Evolutionary conservation across 2,329 filamentous ascomycete genomes (phyloP), one percentile per base, ranked within the genome.

Genomic region (Colletotrichum coccodes): DNA sequence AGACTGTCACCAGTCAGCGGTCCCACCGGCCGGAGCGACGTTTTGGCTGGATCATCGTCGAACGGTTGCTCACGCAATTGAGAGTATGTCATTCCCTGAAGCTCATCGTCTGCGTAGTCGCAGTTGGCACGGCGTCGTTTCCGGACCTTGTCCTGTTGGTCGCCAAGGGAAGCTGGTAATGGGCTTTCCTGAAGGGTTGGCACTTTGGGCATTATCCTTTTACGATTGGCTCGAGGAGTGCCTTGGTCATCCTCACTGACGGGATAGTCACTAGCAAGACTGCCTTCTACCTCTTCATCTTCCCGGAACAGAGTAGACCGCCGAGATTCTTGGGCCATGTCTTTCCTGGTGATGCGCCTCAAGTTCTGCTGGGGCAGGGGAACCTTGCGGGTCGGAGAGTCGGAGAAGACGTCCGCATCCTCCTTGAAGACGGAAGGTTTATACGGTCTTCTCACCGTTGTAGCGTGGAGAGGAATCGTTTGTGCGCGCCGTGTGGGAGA

Each of bases 71-170:
- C 77, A 59, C 79, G 82, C 14, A 90, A 79, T 34, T 86, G 81
- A 3, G 80, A 71, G 74, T 85, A 90, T 49, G 80, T 80, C 88
- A 90, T 90, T 11, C 76, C 75, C 68, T 82, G 81, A n/a, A 90
- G 80, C 46, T 83, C 80, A 49, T 82, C 83, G 74, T 90, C 88
- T 69, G 89, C 86, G 71, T 90, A 90, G 74, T 90, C 88, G 34
- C 83, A 79, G 66, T 80, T 84, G 40, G 76, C 77, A 2, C 79
- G 81, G 16, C 82, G 80, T 38, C 86, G 84, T 62, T 83, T 85
- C 53, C 73, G 79, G 36, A 77, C 75, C 23, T 69, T 75, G 4
- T 60, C 49, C 16, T 40, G 40, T 64, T 73, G 30, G 60, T 66
- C 18, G 72, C 66, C 16, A 16, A 68, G 52, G n/a, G 68, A 65